Percentiles rank a stretch among this genome's conserved stretches.
phyloP scores from a whole-genome alignment of 257 asterid species.

The Pogostemon cablin region DNA sequence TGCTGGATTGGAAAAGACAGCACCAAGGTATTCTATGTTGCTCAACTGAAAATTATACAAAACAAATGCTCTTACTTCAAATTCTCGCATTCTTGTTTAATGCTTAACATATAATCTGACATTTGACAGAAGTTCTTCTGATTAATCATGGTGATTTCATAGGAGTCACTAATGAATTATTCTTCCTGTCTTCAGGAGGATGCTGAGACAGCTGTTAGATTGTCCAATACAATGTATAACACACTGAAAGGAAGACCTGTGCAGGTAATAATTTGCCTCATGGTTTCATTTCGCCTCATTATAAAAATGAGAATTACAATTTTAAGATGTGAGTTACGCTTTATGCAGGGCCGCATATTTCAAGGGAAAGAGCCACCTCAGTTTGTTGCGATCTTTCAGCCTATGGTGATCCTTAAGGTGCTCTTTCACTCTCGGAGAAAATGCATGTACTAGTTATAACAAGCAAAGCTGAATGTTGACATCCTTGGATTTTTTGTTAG shows the following conservation, averaged over 20 bases:
- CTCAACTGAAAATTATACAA: not conserved
- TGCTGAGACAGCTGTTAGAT: constrained; percentile 52
- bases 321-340: constrained; percentile 17
- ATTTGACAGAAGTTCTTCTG: not conserved
- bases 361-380: constrained; percentile 99
- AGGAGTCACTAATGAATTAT: constrained; percentile 15
- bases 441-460: not conserved
- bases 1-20: constrained; percentile 97
- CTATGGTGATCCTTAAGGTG: constrained; percentile 96
- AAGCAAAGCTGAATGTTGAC: constrained; percentile 21
- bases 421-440: constrained; percentile 30
- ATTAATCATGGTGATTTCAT: not conserved
- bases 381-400: constrained; percentile 86
- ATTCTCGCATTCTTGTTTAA: not conserved
- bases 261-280: constrained; percentile 50
- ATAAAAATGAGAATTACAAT: constrained; percentile 9
- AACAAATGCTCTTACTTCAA: no score
- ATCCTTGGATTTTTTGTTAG: constrained; percentile 43
- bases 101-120: not conserved
- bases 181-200: constrained; percentile 67
- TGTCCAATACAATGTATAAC: constrained; percentile 72
- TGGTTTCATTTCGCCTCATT: constrained; percentile 22
- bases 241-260: constrained; percentile 93
- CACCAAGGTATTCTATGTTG: constrained; percentile 56
- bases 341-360: constrained; percentile 75